These are phyloP conservation scores for Globisporangium viniferum DNA, from an alignment of 352 stramenopile genomes.

Conservation along the genomic window DNA sequence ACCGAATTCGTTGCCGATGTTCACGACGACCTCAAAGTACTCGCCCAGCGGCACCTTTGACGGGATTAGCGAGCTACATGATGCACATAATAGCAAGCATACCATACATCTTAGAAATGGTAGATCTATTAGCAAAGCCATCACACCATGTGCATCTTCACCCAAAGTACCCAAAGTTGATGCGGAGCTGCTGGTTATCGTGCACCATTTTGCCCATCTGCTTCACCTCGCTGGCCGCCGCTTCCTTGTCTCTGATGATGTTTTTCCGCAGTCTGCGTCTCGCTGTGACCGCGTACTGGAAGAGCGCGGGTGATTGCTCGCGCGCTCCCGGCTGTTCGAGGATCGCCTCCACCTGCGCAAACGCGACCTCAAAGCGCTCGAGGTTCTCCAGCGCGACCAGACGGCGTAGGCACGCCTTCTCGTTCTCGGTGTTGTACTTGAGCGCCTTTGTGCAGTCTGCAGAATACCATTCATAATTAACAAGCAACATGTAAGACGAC, in stretches of 20 bases:
- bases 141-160: neutral
- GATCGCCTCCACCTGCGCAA: constrained; percentile 41
- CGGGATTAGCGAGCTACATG: constrained; percentile 50
- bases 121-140: constrained; percentile 4
- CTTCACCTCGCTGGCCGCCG: constrained; percentile 42
- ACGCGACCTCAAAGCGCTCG: constrained; percentile 68
- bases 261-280: constrained; percentile 53
- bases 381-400: constrained; percentile 72
- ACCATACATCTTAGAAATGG: neutral
- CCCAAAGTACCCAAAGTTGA: constrained; percentile 66
- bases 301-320: constrained; percentile 24
- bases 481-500: neutral
- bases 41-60: constrained; percentile 42
- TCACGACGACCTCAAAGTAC: constrained; percentile 65
- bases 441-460: constrained; percentile 56
- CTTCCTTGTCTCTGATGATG: constrained; percentile 44
- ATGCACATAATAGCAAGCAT: constrained; percentile 1
- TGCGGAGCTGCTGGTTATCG: constrained; percentile 69
- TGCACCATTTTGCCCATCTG: constrained; percentile 77
- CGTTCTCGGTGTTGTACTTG: constrained; percentile 47
- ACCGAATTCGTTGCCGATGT: constrained; percentile 82
- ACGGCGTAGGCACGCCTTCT: constrained; percentile 62
- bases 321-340: constrained; percentile 24
- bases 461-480: neutral
- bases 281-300: constrained; percentile 55